These are phyloP conservation scores for Curvularia sp. DNA, from an alignment of 2,329 filamentous ascomycete genomes.

Conservation along the genomic window DNA sequence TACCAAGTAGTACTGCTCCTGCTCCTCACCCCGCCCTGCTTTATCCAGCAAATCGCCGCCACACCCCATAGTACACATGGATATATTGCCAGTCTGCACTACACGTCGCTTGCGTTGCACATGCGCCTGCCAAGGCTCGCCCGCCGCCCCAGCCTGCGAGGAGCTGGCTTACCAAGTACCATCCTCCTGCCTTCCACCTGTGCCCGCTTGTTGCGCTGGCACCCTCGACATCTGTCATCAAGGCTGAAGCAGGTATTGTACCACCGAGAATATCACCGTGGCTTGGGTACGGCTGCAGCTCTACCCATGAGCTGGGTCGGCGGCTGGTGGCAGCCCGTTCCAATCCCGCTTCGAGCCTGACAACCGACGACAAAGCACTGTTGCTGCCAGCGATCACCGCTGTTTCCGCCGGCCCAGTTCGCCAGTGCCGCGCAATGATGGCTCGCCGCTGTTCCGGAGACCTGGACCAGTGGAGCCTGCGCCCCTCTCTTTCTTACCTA, in stretches of 20 bases:
- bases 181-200: not conserved
- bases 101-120: constrained; percentile 17
- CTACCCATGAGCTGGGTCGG: constrained; percentile 12
- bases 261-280: constrained; percentile 8
- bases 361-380: constrained; percentile 1
- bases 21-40: not conserved
- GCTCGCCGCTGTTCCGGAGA: constrained; percentile 25
- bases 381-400: constrained; percentile 9
- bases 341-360: constrained; percentile 8
- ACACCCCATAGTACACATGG: constrained; percentile 17
- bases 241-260: not conserved
- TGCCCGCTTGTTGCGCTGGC: constrained; percentile 16
- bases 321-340: constrained; percentile 1
- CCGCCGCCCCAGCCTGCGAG: not conserved
- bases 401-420: constrained; percentile 17
- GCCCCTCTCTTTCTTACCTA: constrained; percentile 19
- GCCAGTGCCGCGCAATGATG: constrained; percentile 18
- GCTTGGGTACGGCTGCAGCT: constrained; percentile 11
- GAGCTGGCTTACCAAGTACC: not conserved
- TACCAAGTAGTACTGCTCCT: too few relatives aligned
- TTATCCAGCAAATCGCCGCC: constrained; percentile 22
- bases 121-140: constrained; percentile 10
- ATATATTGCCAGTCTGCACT: constrained; percentile 22
- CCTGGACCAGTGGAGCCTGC: constrained; percentile 28
- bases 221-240: not conserved